These are phyloP conservation scores for Entomortierella chlamydospora DNA, from an alignment of 192 early-diverging fungal species.

Conservation along the genomic window DNA sequence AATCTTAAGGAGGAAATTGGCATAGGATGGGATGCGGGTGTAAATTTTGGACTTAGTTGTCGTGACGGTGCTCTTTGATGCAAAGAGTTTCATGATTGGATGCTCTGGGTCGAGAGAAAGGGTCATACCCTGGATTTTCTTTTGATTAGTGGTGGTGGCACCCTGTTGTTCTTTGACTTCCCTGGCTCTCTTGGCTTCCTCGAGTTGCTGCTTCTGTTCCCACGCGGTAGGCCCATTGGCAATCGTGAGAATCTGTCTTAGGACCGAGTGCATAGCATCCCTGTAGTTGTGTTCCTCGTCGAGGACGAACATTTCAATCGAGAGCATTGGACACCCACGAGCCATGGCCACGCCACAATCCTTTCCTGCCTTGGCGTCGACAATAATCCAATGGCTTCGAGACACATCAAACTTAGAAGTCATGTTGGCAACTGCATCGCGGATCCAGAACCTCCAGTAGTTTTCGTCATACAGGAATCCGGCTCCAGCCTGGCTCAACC, in stretches of 20 bases:
- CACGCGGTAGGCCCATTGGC: background rate
- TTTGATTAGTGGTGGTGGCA: too few species aligned
- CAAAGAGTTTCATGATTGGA: conserved; percentile 15
- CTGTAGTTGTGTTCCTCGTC: conserved; percentile 12
- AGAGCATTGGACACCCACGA: background rate
- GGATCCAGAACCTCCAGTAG: conserved; percentile 24
- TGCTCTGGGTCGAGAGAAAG: conserved; percentile 10
- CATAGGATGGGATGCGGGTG: conserved; percentile 42
- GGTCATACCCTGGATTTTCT: background rate
- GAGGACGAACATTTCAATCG: conserved; percentile 8
- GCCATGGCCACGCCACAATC: conserved; percentile 24
- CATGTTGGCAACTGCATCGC: background rate
- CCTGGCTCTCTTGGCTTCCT: background rate
- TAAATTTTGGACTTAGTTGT: conserved; percentile 6
- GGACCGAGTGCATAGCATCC: conserved; percentile 15
- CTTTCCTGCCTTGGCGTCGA: conserved; percentile 13
- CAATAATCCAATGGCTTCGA: conserved; percentile 13
- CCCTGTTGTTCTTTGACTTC: background rate
- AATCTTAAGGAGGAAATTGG: conserved; percentile 36
- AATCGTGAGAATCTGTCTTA: conserved; percentile 2
- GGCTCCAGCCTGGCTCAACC: conserved; percentile 3
- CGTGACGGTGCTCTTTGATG: background rate
- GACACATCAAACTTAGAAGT: background rate
- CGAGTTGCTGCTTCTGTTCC: conserved; percentile 5
- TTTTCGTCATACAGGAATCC: conserved; percentile 13